Evolutionary conservation across 2,329 filamentous ascomycete genomes (phyloP), one percentile per base, ranked within the genome.

Genomic region (Colletotrichum cordylinicola): DNA sequence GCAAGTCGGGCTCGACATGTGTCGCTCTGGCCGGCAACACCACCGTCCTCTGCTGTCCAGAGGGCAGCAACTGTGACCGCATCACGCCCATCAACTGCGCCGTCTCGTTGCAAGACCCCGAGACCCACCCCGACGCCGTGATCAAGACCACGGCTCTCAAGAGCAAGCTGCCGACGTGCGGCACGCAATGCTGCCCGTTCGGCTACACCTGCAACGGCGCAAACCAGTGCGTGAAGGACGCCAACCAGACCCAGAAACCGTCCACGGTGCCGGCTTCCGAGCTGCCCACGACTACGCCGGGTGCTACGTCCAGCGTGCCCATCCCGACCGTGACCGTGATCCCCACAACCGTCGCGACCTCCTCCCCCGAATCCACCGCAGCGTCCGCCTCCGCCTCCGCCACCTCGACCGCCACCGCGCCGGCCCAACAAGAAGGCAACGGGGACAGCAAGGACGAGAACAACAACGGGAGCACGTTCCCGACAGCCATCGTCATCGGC

Each of bases 11-110:
- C 21, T 85, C 88, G 8, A 87, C 81, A 4, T 96, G 94, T 84
- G 85, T 91, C 55, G 80, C 88, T 2, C 88, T 96, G 62, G 93
- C 93, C 13, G 90, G 86, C n/a, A 85, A 88, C 60, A 93, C 93
- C 8, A 94, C 93, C 0, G 88, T 93, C 16, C 86, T 96, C 65
- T 96, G 94, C 86, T 96, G 94, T 81, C 94, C 94, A 2, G 78
- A 83, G 2, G 74, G 70, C 4, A 90, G 88, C 43, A 86, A 88
- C 79, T 96, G 94, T 85, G 79, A 84, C n/a, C 86, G 83, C 64
- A 93, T 96, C 79, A 81, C 88, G 78, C 87, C 93, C 35, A 92
- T 95, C 76, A 88, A 88, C 52, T 96, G 94, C 86, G 89, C 94
- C 78, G 80, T 93, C 71, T 82, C 82, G 8, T 86, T 90, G 60